Evolutionary conservation across 805 yeast species (phyloP).

Genomic region (Spathaspora sp.): DNA sequence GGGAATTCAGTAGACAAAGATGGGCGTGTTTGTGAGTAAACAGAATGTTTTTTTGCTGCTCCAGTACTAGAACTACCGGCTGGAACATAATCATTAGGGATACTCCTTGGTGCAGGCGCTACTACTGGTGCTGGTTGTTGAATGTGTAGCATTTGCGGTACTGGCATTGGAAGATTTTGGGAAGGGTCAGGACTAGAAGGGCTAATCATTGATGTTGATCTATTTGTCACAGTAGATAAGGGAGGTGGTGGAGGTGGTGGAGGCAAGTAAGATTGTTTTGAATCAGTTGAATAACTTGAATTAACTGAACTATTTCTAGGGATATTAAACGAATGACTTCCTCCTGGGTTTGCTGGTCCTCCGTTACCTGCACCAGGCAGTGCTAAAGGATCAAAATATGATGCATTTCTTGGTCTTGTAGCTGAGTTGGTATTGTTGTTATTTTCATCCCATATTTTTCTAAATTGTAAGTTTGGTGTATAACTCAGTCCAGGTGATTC

Average conservation of each 20-base stretch:
- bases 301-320: constrained; percentile 2
- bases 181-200: constrained; percentile 1
- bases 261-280: not conserved
- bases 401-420: constrained; percentile 40
- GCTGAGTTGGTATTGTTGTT: constrained; percentile 2
- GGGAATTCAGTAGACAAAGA: not conserved
- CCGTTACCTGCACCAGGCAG: constrained; percentile 5
- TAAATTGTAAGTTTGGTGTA: constrained; percentile 27
- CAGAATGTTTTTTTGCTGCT: not conserved
- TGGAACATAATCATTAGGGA: not conserved
- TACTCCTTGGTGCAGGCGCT: constrained; percentile 1
- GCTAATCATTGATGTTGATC: not conserved
- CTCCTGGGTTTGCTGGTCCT: not conserved
- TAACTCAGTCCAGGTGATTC: constrained; percentile 6
- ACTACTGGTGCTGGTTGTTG: not conserved
- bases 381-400: constrained; percentile 48
- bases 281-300: not conserved
- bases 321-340: constrained; percentile 1
- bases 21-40: constrained; percentile 1
- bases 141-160: not conserved
- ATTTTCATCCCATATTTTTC: constrained; percentile 32
- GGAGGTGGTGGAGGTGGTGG: constrained; percentile 1
- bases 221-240: not conserved
- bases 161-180: not conserved
- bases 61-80: not conserved